Percentiles rank a stretch among this genome's conserved stretches.
These are phyloP conservation scores for Podaxis rugospora DNA, from an alignment of 768 basidiomycete species.

Conservation along the genomic window DNA sequence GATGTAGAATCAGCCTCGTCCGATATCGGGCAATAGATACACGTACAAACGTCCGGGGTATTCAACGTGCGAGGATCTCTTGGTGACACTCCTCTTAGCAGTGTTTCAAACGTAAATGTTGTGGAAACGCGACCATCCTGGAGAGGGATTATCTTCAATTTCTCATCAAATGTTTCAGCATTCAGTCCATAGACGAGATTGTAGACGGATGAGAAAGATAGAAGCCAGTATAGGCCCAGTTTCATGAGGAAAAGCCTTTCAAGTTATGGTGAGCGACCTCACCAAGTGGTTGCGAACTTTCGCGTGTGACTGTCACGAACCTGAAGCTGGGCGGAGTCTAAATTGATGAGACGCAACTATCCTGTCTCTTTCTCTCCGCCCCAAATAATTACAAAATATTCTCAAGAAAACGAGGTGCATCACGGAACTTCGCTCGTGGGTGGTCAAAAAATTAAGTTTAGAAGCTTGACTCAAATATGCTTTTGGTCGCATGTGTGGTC, in stretches of 20 bases:
- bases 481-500: not conserved
- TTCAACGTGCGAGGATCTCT: conserved; percentile 49
- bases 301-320: not conserved
- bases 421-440: not conserved
- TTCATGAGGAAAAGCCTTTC: not conserved
- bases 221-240: conserved; percentile 8
- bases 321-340: not conserved
- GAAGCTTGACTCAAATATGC: not conserved
- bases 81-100: conserved; percentile 49
- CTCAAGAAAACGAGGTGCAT: not conserved
- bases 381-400: not conserved
- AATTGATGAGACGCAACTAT: not conserved
- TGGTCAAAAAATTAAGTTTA: not conserved
- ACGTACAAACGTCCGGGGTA: conserved; percentile 44
- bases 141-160: conserved; percentile 46
- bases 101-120: conserved; percentile 74
- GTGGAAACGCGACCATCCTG: conserved; percentile 80
- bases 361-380: not conserved
- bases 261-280: not conserved
- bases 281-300: not conserved
- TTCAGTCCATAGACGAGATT: conserved; percentile 15
- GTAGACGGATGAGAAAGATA: conserved; percentile 3
- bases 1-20: not conserved
- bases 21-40: no score
- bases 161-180: conserved; percentile 47